These are phyloP conservation scores for Withania somnifera DNA, from an alignment of 305 asterid species.

Conservation along the genomic window DNA sequence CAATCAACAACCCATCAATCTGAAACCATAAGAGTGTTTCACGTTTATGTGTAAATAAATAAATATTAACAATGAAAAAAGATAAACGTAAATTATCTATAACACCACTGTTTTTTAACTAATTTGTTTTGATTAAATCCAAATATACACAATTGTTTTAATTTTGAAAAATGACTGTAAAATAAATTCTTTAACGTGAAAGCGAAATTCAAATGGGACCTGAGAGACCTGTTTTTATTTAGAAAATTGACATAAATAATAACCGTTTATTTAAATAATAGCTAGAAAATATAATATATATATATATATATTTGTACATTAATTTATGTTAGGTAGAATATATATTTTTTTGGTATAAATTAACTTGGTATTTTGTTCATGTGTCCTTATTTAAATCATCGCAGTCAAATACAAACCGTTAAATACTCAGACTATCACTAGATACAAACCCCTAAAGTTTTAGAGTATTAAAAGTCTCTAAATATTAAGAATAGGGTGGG, in stretches of 20 bases:
- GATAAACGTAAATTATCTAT: no score
- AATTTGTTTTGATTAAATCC: neutral
- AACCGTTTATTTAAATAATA: neutral
- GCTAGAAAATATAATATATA: no score
- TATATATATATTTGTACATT: neutral
- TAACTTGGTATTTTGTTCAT: neutral
- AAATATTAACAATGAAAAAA: no score
- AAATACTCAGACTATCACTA: neutral
- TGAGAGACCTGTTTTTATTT: neutral
- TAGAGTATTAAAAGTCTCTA: neutral
- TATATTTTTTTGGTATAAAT: no score
- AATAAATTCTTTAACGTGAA: neutral
- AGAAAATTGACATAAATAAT: neutral
- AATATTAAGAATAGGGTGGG: neutral
- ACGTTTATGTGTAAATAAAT: no score
- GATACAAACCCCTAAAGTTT: neutral
- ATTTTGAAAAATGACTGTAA: neutral
- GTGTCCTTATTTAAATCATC: neutral
- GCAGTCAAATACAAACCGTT: neutral
- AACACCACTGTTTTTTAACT: no score
- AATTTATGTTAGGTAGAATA: no score
- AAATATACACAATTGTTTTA: neutral
- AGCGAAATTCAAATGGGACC: neutral
- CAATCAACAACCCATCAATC: no score
- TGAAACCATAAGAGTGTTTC: no score